Conservation (phyloP, 2,329 filamentous ascomycete genomes). For the Microdochium bolleyi region DNA sequence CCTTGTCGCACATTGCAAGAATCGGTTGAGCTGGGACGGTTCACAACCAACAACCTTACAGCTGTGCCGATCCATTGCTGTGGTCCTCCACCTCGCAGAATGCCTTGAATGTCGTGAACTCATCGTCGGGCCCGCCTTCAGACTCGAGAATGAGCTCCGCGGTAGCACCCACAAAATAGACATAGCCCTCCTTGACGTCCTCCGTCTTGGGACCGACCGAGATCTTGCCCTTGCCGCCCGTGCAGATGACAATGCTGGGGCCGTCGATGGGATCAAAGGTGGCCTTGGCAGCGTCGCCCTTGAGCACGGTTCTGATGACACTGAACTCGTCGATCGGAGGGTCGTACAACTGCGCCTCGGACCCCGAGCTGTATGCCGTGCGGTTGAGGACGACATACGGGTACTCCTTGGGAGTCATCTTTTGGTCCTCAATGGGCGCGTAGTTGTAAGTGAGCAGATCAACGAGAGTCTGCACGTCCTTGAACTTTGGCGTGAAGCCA, state of each 20-base stretch:
- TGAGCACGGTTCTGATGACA: slow-evolving; percentile 74
- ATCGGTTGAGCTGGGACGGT: too few species aligned
- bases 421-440: slow-evolving; percentile 89
- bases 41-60: not conserved
- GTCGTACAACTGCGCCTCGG: slow-evolving; percentile 72
- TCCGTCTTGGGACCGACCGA: slow-evolving; percentile 76
- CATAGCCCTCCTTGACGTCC: slow-evolving; percentile 63
- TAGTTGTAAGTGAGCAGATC: slow-evolving; percentile 93
- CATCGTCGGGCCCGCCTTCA: slow-evolving; percentile 49
- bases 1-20: too few species aligned
- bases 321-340: slow-evolving; percentile 96
- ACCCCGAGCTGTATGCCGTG: slow-evolving; percentile 71
- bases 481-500: slow-evolving; percentile 97
- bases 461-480: slow-evolving; percentile 84
- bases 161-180: slow-evolving; percentile 81
- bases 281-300: slow-evolving; percentile 64
- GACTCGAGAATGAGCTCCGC: slow-evolving; percentile 77
- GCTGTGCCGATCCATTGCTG: slow-evolving; percentile 19
- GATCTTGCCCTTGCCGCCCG: slow-evolving; percentile 73
- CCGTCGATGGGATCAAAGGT: slow-evolving; percentile 84
- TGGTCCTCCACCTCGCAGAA: slow-evolving; percentile 73
- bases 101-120: slow-evolving; percentile 84
- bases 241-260: slow-evolving; percentile 90
- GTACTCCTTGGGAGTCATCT: slow-evolving; percentile 81
- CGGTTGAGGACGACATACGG: slow-evolving; percentile 78